These are phyloP conservation scores for Camellia lanceoleosa DNA, from an alignment of 148 eudicot genomes.

Conservation along the genomic window DNA sequence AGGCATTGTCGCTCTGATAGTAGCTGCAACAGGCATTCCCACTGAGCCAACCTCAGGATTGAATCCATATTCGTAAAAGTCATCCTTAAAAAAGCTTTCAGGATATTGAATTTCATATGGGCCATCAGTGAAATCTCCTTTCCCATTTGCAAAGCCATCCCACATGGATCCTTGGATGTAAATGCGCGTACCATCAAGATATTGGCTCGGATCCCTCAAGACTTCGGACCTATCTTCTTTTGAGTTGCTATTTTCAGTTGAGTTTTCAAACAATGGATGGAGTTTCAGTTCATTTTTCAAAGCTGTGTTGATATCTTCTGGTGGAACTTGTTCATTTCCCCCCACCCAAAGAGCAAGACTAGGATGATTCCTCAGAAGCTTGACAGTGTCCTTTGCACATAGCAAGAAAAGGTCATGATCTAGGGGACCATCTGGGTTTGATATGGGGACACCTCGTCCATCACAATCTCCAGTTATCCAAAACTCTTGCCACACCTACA, in stretches of 20 bases:
- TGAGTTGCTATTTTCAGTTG: conserved; percentile 19
- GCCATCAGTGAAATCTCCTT: conserved; percentile 85
- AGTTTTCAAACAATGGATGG: conserved; percentile 55
- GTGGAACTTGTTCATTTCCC: conserved; percentile 97
- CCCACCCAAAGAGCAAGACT: conserved; percentile 99
- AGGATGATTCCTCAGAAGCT: conserved; percentile 90
- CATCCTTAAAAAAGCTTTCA: conserved; percentile 82
- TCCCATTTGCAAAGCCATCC: conserved; percentile 95
- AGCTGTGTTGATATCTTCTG: conserved; percentile 73
- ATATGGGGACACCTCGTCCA: conserved; percentile 90
- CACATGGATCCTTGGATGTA: conserved; percentile 95
- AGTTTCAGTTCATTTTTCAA: conserved; percentile 65
- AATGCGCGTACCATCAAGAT: conserved; percentile 88
- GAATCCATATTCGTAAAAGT: conserved; percentile 72
- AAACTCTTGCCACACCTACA: conserved; percentile 99
- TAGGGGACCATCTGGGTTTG: conserved; percentile 93
- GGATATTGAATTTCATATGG: conserved; percentile 97
- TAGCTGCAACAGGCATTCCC: conserved; percentile 98
- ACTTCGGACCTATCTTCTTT: conserved; percentile 23
- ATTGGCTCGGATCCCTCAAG: conserved; percentile 74
- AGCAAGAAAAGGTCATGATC: conserved; percentile 91
- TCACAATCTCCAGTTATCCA: conserved; percentile 98
- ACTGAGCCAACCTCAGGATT: conserved; percentile 98
- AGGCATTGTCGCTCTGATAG: conserved; percentile 93
- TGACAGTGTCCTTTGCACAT: conserved; percentile 92